Evolutionary conservation across 2,329 filamentous ascomycete genomes (phyloP).

Genomic region (Aspergillus floridensis): DNA sequence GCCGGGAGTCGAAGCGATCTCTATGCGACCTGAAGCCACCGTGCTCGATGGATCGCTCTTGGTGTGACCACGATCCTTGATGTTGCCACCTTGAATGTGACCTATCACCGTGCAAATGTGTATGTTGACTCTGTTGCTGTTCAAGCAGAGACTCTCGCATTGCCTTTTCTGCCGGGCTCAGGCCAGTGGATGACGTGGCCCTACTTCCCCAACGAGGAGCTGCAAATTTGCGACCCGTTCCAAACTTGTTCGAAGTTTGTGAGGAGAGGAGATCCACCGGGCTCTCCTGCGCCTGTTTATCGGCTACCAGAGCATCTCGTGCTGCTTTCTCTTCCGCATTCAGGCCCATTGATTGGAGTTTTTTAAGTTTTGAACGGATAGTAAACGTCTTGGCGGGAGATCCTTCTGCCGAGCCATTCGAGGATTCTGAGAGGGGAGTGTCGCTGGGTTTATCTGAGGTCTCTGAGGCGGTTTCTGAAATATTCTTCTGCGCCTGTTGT

Average conservation of each 20-base stretch:
- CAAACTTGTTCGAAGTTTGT: slow-evolving; percentile 22
- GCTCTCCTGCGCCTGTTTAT: neutral
- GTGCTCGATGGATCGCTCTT: neutral
- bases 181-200: slow-evolving; percentile 18
- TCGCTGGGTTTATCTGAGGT: slow-evolving; percentile 3
- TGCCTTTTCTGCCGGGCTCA: slow-evolving; percentile 34
- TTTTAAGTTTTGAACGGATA: slow-evolving; percentile 17
- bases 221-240: slow-evolving; percentile 29
- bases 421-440: slow-evolving; percentile 29
- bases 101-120: neutral
- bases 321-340: slow-evolving; percentile 33
- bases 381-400: slow-evolving; percentile 19
- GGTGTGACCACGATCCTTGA: too few species aligned
- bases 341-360: slow-evolving; percentile 22
- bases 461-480: too few species aligned
- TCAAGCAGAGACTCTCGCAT: slow-evolving; percentile 26
- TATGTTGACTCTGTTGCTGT: neutral
- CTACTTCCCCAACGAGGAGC: slow-evolving; percentile 19
- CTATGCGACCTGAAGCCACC: neutral
- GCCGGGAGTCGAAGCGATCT: neutral
- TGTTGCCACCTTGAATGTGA: neutral
- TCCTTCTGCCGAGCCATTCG: slow-evolving; percentile 17
- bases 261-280: slow-evolving; percentile 26
- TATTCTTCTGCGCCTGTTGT: neutral
- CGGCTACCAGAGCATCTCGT: slow-evolving; percentile 26